These are phyloP conservation scores for Septoria linicola DNA, from an alignment of 2,329 filamentous ascomycete genomes.

Conservation along the genomic window DNA sequence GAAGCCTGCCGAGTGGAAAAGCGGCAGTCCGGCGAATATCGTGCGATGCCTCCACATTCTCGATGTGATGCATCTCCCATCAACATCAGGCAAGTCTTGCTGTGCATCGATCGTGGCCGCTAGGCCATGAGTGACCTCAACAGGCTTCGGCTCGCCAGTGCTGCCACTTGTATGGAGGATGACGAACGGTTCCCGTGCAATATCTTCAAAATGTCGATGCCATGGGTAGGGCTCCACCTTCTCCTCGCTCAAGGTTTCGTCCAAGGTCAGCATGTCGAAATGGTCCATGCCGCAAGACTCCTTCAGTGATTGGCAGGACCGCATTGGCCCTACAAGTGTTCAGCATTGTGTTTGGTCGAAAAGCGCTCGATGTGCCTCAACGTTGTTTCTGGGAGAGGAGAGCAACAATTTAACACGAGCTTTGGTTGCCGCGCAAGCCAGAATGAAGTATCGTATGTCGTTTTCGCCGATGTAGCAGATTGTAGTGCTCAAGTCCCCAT, in stretches of 20 bases:
- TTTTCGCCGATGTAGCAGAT: constrained; percentile 19
- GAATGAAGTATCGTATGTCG: constrained; percentile 20
- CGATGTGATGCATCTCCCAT: constrained; percentile 7
- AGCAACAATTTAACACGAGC: constrained; percentile 13
- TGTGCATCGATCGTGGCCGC: constrained; percentile 13
- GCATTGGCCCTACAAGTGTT: background rate
- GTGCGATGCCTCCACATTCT: constrained; percentile 9
- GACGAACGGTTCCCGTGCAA: constrained; percentile 8
- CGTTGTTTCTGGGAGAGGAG: constrained; percentile 17
- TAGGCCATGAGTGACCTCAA: constrained; percentile 11
- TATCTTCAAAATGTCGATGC: background rate
- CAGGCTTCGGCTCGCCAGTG: constrained; percentile 19
- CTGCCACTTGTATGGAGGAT: constrained; percentile 21
- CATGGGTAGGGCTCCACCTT: constrained; percentile 6
- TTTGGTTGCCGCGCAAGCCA: constrained; percentile 21
- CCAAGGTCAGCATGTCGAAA: constrained; percentile 3
- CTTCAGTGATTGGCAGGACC: background rate
- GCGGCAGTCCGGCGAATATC: constrained; percentile 18
- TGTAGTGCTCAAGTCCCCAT: constrained; percentile 4
- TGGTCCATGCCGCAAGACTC: background rate
- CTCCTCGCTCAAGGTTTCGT: background rate
- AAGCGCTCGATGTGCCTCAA: constrained; percentile 11
- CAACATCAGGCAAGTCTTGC: constrained; percentile 12
- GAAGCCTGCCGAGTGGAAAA: constrained; percentile 21
- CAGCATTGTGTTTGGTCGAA: constrained; percentile 14